These are phyloP conservation scores for Yamadazyma trypodendri DNA, from an alignment of 1,139 yeast species.

Conservation along the genomic window DNA sequence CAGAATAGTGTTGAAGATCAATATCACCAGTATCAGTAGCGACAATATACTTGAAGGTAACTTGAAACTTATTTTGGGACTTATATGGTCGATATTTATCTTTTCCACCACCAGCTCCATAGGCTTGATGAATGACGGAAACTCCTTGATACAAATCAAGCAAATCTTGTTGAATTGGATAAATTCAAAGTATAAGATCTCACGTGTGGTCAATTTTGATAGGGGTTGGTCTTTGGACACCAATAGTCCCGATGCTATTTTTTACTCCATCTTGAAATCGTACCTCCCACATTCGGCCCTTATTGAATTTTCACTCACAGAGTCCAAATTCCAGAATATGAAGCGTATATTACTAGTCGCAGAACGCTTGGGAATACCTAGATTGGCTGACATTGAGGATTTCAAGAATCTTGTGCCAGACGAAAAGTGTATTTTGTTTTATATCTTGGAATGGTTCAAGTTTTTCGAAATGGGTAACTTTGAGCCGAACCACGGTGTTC, in stretches of 20 bases:
- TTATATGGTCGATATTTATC: constrained; percentile 62
- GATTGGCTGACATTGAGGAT: constrained; percentile 60
- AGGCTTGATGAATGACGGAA: constrained; percentile 34
- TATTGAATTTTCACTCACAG: constrained; percentile 45
- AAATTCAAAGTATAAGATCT: constrained; percentile 20
- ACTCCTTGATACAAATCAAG: constrained; percentile 33
- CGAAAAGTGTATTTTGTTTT: constrained; percentile 64
- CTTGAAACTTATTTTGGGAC: constrained; percentile 59
- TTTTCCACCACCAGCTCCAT: constrained; percentile 41
- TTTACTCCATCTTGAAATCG: constrained; percentile 24
- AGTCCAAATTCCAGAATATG: constrained; percentile 30
- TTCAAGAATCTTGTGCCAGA: constrained; percentile 54
- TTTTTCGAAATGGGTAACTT: constrained; percentile 34
- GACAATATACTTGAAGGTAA: constrained; percentile 68
- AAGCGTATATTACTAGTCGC: constrained; percentile 21
- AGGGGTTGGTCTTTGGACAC: constrained; percentile 41
- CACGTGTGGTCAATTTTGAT: constrained; percentile 30
- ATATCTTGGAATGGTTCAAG: constrained; percentile 66
- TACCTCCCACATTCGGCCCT: constrained; percentile 15
- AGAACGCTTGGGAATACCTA: constrained; percentile 52
- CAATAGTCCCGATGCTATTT: constrained; percentile 27
- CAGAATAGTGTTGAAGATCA: constrained; percentile 49
- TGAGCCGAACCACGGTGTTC: neutral
- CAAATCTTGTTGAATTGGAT: constrained; percentile 36
- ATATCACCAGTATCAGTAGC: constrained; percentile 61